Conservation (phyloP, 2,329 filamentous ascomycete genomes). For the Aspergillus terreus region DNA sequence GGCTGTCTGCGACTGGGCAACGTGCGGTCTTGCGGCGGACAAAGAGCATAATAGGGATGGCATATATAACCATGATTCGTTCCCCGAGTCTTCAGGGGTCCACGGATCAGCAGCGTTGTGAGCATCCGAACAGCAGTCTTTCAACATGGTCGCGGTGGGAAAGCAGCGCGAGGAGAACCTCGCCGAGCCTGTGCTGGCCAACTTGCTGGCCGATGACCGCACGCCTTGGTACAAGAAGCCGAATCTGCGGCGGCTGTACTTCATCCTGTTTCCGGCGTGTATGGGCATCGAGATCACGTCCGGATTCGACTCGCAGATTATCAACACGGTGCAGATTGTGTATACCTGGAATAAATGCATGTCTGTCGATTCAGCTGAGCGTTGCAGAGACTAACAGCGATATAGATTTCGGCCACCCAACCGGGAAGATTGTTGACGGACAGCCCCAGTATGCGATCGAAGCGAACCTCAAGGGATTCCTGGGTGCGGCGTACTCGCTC, state of each 20-base stretch:
- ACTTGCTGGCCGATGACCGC: constrained; percentile 29
- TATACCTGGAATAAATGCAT: constrained; percentile 36
- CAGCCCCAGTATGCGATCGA: constrained; percentile 17
- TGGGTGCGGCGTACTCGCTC: constrained; percentile 58
- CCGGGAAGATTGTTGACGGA: constrained; percentile 17
- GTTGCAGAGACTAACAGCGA: constrained; percentile 5
- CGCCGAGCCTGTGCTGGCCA: constrained; percentile 19
- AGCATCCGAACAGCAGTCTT: not conserved
- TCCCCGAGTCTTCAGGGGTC: not conserved
- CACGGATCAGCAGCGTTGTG: not conserved
- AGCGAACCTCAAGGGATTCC: constrained; percentile 44
- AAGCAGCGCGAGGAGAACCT: constrained; percentile 24
- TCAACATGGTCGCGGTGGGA: constrained; percentile 16
- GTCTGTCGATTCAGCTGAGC: not conserved
- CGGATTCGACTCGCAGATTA: constrained; percentile 55
- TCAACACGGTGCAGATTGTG: constrained; percentile 43
- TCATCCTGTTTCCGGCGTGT: constrained; percentile 57
- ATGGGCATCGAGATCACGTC: constrained; percentile 62
- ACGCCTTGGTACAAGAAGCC: constrained; percentile 57
- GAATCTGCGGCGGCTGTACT: constrained; percentile 55
- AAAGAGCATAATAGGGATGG: not conserved
- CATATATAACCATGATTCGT: not conserved
- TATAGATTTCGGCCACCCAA: constrained; percentile 20
- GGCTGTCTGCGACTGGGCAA: not conserved
- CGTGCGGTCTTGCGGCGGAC: not conserved